A percentile compares a stretch with the other conserved stretches of the same genome.
Conservation (phyloP, 2,329 filamentous ascomycete species). For the Raffaelea ambrosiae region DNA sequence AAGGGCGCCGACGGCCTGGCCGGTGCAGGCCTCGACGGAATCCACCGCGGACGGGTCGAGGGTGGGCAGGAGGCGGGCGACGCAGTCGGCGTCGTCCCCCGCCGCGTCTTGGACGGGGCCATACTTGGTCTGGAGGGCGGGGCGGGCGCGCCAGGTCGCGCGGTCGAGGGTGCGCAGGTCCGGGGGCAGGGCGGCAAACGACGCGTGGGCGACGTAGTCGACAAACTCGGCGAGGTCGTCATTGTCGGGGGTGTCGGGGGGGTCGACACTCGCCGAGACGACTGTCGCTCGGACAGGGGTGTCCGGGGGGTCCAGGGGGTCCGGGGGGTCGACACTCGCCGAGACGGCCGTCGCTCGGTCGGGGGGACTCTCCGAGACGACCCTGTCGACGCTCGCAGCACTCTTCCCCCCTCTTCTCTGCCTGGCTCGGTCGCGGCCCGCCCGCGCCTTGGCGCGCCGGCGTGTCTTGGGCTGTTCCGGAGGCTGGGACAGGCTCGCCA, state of each 20-base stretch:
- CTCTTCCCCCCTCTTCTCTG: not conserved
- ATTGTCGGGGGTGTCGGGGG: constrained; percentile 25
- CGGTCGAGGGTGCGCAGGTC: constrained; percentile 53
- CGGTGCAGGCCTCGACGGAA: not conserved
- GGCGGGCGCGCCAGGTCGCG: not conserved
- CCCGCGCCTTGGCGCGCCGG: too few species aligned
- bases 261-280: constrained; percentile 9
- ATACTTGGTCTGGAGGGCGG: not conserved
- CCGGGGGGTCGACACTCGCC: not conserved
- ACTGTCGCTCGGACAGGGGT: constrained; percentile 8
- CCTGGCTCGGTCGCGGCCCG: too few species aligned
- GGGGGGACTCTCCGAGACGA: too few species aligned
- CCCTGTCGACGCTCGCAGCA: too few species aligned
- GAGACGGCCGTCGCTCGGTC: not conserved
- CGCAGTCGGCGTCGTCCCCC: constrained; percentile 75
- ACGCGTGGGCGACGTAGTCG: constrained; percentile 64
- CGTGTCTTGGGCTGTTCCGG: too few species aligned
- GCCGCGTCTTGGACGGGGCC: constrained; percentile 43
- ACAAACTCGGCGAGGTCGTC: constrained; percentile 74
- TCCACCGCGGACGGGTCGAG: constrained; percentile 51
- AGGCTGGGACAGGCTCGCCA: constrained; percentile 47
- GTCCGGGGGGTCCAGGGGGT: not conserved
- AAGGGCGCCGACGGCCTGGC: constrained; percentile 41
- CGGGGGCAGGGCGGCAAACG: constrained; percentile 56
- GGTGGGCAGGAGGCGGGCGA: constrained; percentile 56